A percentile compares a stretch with the other conserved stretches of the same genome.
phyloP scores from a whole-genome alignment of 208 protist species.

The Herpetomonas samuelpessoai region DNA sequence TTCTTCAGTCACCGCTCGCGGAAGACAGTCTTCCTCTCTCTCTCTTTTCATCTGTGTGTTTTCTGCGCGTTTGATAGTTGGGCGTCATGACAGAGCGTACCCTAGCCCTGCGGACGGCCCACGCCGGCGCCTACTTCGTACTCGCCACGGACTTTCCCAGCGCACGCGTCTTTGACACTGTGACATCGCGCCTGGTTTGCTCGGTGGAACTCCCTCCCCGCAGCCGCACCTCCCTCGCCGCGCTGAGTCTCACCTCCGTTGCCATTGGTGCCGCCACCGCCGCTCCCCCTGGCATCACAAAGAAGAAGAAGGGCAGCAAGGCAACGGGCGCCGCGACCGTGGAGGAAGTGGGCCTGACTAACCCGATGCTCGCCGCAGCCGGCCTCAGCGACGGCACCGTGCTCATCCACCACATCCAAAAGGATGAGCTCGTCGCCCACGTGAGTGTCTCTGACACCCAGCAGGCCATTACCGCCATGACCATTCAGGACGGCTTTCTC shows the following conservation, averaged over 20 bases:
- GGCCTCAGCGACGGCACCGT: slow-evolving; percentile 79
- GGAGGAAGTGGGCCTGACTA: slow-evolving; percentile 15
- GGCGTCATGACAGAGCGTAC: slow-evolving; percentile 69
- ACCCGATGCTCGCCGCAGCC: slow-evolving; percentile 40
- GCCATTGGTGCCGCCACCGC: slow-evolving; percentile 26
- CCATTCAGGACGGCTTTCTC: slow-evolving; percentile 37
- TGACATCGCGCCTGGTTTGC: slow-evolving; percentile 36
- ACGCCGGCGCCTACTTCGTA: slow-evolving; percentile 53
- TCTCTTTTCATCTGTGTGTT: slow-evolving; percentile 1
- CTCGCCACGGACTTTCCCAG: slow-evolving; percentile 75
- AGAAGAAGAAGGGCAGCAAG: not conserved
- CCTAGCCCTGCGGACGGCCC: slow-evolving; percentile 59
- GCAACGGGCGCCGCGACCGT: slow-evolving; percentile 8
- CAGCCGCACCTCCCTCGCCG: slow-evolving; percentile 33
- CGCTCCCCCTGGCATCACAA: not conserved
- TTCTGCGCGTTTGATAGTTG: not conserved
- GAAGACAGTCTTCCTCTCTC: not conserved
- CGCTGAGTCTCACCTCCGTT: slow-evolving; percentile 59
- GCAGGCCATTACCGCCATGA: slow-evolving; percentile 46
- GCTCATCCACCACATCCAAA: slow-evolving; percentile 62
- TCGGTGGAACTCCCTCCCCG: slow-evolving; percentile 53
- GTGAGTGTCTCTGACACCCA: slow-evolving; percentile 61
- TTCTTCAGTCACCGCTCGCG: slow-evolving; percentile 3
- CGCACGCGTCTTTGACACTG: slow-evolving; percentile 77
- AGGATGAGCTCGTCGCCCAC: slow-evolving; percentile 43